phyloP scores from a whole-genome alignment of 1,284 basidiomycete genomes.

The Sanguinoderma infundibulare region DNA sequence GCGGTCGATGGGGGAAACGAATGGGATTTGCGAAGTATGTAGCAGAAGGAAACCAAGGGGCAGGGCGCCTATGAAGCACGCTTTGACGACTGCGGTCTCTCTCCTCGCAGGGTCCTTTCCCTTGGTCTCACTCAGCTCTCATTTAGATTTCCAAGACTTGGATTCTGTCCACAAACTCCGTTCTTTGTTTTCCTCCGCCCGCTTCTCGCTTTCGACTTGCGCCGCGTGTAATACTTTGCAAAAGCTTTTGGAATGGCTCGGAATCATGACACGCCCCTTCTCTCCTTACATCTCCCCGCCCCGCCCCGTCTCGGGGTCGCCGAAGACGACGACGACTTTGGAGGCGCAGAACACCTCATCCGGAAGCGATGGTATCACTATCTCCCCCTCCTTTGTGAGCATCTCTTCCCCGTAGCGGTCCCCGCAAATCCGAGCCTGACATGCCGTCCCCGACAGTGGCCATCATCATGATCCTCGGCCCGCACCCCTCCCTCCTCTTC shows the following conservation, averaged over 20 bases:
- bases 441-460: slow-evolving; percentile 47
- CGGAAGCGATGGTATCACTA: slow-evolving; percentile 63
- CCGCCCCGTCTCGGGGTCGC: slow-evolving; percentile 18
- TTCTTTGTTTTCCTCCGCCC: neutral
- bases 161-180: too few species aligned
- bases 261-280: slow-evolving; percentile 12
- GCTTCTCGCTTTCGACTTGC: neutral
- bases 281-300: slow-evolving; percentile 20
- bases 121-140: too few species aligned
- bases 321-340: slow-evolving; percentile 33
- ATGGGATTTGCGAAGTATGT: neutral
- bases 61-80: neutral
- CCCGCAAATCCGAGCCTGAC: neutral
- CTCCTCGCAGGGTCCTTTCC: too few species aligned
- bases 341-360: slow-evolving; percentile 45
- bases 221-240: neutral
- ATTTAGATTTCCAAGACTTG: too few species aligned
- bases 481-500: slow-evolving; percentile 73
- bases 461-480: slow-evolving; percentile 62
- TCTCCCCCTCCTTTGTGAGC: slow-evolving; percentile 58
- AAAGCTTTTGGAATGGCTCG: neutral
- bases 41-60: neutral
- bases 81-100: neutral
- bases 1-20: neutral
- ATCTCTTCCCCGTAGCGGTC: neutral